Conservation (phyloP, 2,329 filamentous ascomycete genomes). For the Lojkania enalia region DNA sequence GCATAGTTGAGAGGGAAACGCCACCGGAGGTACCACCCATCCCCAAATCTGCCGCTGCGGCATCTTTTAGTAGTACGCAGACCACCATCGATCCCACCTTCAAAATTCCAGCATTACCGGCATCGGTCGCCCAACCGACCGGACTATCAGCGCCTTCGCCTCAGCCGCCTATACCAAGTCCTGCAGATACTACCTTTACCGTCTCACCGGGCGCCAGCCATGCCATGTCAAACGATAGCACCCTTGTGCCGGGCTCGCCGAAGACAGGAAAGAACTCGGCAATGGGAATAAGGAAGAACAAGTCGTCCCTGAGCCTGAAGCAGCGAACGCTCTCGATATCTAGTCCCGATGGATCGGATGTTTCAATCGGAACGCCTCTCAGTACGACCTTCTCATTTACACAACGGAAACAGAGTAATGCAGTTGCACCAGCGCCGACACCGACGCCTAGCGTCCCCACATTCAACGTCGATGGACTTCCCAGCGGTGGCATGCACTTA, state of each 20-base stretch:
- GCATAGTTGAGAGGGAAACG: constrained; percentile 36
- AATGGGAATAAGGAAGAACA: constrained; percentile 52
- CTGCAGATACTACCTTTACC: constrained; percentile 47
- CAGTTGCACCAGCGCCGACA: constrained; percentile 65
- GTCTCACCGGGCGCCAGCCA: constrained; percentile 43
- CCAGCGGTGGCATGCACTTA: constrained; percentile 71
- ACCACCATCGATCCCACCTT: constrained; percentile 31
- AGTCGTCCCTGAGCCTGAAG: constrained; percentile 66
- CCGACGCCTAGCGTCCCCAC: constrained; percentile 69
- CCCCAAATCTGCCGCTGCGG: constrained; percentile 42
- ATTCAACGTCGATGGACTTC: constrained; percentile 62
- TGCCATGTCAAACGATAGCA: constrained; percentile 51
- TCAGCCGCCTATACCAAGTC: constrained; percentile 43
- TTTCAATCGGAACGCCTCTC: constrained; percentile 74
- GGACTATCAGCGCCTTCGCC: constrained; percentile 37
- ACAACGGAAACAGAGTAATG: constrained; percentile 53
- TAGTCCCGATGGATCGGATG: constrained; percentile 63
- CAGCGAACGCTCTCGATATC: constrained; percentile 72
- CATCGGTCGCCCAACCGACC: constrained; percentile 27
- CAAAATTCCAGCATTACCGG: constrained; percentile 39
- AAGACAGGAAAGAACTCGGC: constrained; percentile 36
- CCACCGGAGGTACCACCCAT: constrained; percentile 36
- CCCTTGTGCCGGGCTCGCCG: constrained; percentile 39
- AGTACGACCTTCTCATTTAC: constrained; percentile 66
- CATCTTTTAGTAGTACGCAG: constrained; percentile 31